These are phyloP conservation scores for Orbilia javanica DNA, from an alignment of 2,329 filamentous ascomycete species.

Conservation along the genomic window DNA sequence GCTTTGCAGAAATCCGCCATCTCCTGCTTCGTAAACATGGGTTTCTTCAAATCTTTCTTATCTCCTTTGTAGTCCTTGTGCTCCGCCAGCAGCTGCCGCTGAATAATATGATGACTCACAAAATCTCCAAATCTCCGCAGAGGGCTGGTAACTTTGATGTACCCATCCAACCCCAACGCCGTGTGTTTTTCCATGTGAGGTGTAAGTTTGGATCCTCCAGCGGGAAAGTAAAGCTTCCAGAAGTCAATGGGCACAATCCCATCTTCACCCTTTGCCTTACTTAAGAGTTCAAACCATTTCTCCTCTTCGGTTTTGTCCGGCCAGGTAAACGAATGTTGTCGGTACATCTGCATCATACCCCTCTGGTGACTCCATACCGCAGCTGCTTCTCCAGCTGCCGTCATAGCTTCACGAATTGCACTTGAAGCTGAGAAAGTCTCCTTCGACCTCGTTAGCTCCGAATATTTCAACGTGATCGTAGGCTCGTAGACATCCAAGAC, in stretches of 20 bases:
- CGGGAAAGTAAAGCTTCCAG: slow-evolving; percentile 41
- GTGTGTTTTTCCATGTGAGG: slow-evolving; percentile 14
- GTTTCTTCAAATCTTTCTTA: slow-evolving; percentile 41
- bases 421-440: slow-evolving; percentile 58
- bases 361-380: slow-evolving; percentile 73
- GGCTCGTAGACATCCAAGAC: slow-evolving; percentile 52
- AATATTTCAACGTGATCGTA: slow-evolving; percentile 53
- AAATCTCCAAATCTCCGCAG: slow-evolving; percentile 76
- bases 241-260: slow-evolving; percentile 25
- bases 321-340: slow-evolving; percentile 65
- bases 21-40: slow-evolving; percentile 56
- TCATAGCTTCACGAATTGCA: slow-evolving; percentile 67
- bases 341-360: slow-evolving; percentile 73
- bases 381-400: slow-evolving; percentile 73
- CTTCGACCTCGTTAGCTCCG: slow-evolving; percentile 10
- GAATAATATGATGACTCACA: slow-evolving; percentile 76
- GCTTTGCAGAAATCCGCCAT: slow-evolving; percentile 52
- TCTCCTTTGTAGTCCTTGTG: slow-evolving; percentile 51
- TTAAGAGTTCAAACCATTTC: slow-evolving; percentile 65
- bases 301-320: slow-evolving; percentile 66
- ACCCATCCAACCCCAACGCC: slow-evolving; percentile 67
- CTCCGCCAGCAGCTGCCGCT: slow-evolving; percentile 69
- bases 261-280: slow-evolving; percentile 26
- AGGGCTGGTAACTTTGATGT: slow-evolving; percentile 75
- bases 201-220: slow-evolving; percentile 7